Percentiles rank a stretch among this genome's conserved stretches.
phyloP scores from a whole-genome alignment of 1,284 basidiomycete species.

The Leccinum solheimii region DNA sequence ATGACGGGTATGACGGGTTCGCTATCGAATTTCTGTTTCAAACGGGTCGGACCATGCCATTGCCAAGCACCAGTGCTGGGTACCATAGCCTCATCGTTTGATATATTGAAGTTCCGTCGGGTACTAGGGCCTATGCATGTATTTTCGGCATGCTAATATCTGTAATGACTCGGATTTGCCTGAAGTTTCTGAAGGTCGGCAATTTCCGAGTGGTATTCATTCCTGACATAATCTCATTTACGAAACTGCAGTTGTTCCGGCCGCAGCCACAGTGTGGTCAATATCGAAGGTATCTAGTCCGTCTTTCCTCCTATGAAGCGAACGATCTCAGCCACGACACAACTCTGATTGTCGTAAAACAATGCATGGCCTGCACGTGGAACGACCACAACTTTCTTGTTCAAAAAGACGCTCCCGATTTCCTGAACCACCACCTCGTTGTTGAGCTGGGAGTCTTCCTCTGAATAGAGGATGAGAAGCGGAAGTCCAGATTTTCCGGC shows the following conservation, averaged over 20 bases:
- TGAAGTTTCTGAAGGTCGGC: background rate
- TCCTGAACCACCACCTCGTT: conserved; percentile 4
- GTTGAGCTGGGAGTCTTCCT: conserved; percentile 8
- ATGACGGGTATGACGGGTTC: background rate
- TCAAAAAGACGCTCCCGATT: background rate
- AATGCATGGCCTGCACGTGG: conserved; percentile 8
- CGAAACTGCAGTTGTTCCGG: background rate
- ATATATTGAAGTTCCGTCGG: background rate
- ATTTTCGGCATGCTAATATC: background rate
- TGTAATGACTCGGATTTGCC: too few species aligned
- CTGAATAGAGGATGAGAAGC: background rate
- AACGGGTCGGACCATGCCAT: background rate
- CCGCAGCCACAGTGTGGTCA: too few species aligned
- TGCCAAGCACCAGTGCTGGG: background rate
- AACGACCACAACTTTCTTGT: conserved; percentile 2
- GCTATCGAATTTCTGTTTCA: background rate
- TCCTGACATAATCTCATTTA: background rate
- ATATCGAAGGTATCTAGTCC: background rate
- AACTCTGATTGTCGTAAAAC: conserved; percentile 3
- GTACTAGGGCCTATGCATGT: background rate
- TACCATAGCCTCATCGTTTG: background rate
- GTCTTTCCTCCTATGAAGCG: conserved; percentile 4
- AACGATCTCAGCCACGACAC: conserved; percentile 9
- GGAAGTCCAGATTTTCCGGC: background rate
- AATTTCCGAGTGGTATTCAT: background rate